phyloP scores from a whole-genome alignment of 2,329 filamentous ascomycete genomes.

The Zarea fungicola region DNA sequence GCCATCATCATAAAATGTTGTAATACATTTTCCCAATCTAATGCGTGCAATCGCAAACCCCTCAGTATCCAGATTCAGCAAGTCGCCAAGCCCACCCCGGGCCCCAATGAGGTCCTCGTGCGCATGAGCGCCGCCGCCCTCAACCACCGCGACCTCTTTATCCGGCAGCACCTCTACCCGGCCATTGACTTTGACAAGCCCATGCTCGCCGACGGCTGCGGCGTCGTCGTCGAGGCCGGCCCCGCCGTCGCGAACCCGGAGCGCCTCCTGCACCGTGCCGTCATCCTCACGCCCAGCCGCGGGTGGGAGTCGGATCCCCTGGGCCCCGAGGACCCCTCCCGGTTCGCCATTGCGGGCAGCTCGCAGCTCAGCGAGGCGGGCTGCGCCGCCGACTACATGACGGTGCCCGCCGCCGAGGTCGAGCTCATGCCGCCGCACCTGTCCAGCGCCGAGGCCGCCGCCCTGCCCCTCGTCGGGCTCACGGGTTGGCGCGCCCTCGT shows the following conservation, averaged over 20 bases:
- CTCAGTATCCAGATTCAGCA: conserved; percentile 54
- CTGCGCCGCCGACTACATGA: conserved; percentile 68
- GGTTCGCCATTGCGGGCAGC: conserved; percentile 64
- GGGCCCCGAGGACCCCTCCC: conserved; percentile 61
- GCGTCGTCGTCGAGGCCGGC: conserved; percentile 63
- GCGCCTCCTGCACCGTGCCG: conserved; percentile 55
- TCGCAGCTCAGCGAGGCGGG: conserved; percentile 58
- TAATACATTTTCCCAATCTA: no score
- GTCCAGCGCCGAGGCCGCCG: conserved; percentile 68
- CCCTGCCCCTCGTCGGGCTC: conserved; percentile 76
- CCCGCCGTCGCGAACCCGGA: conserved; percentile 30
- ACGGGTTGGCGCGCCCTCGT: conserved; percentile 86
- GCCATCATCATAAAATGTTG: no score
- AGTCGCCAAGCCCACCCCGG: conserved; percentile 57
- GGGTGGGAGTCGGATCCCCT: conserved; percentile 69
- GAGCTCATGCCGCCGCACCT: conserved; percentile 73
- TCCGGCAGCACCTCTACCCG: conserved; percentile 88
- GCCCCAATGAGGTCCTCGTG: conserved; percentile 65
- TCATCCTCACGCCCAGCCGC: conserved; percentile 71
- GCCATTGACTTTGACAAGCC: conserved; percentile 73
- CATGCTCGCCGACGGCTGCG: conserved; percentile 77
- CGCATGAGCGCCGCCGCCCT: conserved; percentile 74
- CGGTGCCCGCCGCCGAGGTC: conserved; percentile 65
- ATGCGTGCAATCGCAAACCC: not conserved
- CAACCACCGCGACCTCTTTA: conserved; percentile 94